Evolutionary conservation across 352 stramenopile genomes (phyloP).

Genomic region (Pythium angustatum): DNA sequence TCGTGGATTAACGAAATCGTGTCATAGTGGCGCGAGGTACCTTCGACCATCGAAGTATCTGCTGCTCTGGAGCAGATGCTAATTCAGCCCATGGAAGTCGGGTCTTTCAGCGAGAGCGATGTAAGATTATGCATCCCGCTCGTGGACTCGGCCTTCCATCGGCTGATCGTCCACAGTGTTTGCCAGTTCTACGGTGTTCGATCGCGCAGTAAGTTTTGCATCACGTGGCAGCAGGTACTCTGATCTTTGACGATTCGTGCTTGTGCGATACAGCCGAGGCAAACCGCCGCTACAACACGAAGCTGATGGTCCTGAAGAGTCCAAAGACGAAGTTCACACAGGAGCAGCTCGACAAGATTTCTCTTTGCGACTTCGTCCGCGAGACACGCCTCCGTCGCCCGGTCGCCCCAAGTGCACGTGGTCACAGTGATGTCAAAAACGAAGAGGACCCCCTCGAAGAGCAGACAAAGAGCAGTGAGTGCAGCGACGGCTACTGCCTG

Average conservation of each 20-base stretch:
- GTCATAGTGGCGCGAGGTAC: constrained; percentile 70
- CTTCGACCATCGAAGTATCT: constrained; percentile 72
- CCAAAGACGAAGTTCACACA: constrained; percentile 51
- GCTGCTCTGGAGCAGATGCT: constrained; percentile 56
- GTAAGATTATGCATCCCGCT: constrained; percentile 74
- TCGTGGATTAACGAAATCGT: not conserved
- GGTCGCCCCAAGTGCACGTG: too few species aligned
- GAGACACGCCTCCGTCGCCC: constrained; percentile 58
- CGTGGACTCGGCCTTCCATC: constrained; percentile 83
- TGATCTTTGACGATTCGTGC: not conserved
- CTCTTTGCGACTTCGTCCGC: constrained; percentile 75
- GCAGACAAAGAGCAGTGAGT: constrained; percentile 76
- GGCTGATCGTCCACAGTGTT: constrained; percentile 83
- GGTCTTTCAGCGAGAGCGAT: constrained; percentile 59
- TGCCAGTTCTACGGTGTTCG: constrained; percentile 88
- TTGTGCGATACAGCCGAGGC: constrained; percentile 46
- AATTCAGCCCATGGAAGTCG: constrained; percentile 63
- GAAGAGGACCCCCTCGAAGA: constrained; percentile 51
- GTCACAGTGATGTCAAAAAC: not conserved
- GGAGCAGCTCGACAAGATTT: constrained; percentile 56
- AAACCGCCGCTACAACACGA: constrained; percentile 69
- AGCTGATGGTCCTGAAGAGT: constrained; percentile 80
- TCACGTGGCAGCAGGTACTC: too few species aligned
- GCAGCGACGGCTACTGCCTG: constrained; percentile 76
- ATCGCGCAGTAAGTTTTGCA: constrained; percentile 79